Conservation (phyloP, 2,329 filamentous ascomycete genomes). For the Penicillium sp. region DNA sequence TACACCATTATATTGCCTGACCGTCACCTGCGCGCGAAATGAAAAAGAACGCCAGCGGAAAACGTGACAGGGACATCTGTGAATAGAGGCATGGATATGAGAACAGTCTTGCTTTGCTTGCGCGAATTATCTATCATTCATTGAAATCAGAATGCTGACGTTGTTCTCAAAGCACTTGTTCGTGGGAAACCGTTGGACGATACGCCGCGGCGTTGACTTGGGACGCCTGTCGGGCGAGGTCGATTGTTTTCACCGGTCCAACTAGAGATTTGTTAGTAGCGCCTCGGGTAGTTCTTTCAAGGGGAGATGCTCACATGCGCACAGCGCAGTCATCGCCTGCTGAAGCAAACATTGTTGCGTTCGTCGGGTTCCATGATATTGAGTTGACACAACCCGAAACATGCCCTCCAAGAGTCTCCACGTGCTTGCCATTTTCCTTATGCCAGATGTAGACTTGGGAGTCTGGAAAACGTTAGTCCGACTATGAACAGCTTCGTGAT, state of each 20-base stretch:
- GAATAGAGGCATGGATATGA: not conserved
- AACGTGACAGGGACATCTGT: not conserved
- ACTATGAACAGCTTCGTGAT: not conserved
- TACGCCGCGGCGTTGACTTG: conserved; percentile 29
- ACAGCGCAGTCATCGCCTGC: conserved; percentile 85
- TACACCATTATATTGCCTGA: conserved; percentile 8
- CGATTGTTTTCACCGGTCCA: conserved; percentile 38
- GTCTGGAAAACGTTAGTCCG: conserved; percentile 46
- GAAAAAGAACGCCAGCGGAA: conserved; percentile 1
- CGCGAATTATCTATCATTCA: not conserved
- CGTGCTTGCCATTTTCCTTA: conserved; percentile 71
- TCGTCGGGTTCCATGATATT: conserved; percentile 81
- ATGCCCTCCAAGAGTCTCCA: conserved; percentile 76
- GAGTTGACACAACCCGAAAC: conserved; percentile 75
- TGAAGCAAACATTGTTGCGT: conserved; percentile 82
- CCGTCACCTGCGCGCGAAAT: not conserved
- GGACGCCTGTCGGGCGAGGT: conserved; percentile 20
- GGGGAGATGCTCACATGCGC: conserved; percentile 66
- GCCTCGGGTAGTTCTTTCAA: not conserved
- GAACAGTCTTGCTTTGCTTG: not conserved
- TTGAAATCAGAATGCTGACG: conserved; percentile 29
- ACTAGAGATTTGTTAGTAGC: conserved; percentile 17
- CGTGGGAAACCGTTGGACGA: conserved; percentile 37
- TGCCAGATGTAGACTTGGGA: conserved; percentile 84
- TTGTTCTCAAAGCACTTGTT: conserved; percentile 43